A percentile compares a stretch with the other conserved stretches of the same genome.
phyloP scores from a whole-genome alignment of 2,329 filamentous ascomycete genomes.

The Aureobasidium mangrovei region DNA sequence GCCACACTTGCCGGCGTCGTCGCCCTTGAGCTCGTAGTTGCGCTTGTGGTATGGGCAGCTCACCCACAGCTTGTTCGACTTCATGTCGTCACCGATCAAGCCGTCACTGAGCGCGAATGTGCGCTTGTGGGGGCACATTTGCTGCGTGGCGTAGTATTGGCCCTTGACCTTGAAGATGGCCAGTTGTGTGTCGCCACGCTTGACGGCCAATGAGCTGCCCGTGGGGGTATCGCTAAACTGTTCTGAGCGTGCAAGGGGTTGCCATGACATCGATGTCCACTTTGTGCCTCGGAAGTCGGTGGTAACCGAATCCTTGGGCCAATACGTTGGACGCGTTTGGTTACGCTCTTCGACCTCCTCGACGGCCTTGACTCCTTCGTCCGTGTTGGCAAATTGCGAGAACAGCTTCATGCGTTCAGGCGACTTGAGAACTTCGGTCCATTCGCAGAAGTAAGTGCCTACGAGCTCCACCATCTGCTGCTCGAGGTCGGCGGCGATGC shows the following conservation, averaged over 20 bases:
- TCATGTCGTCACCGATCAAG: conserved; percentile 60
- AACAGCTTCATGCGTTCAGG: conserved; percentile 62
- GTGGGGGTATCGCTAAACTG: conserved; percentile 64
- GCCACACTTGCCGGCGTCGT: conserved; percentile 58
- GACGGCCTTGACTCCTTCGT: conserved; percentile 54
- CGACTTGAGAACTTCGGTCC: conserved; percentile 70
- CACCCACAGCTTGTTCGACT: conserved; percentile 64
- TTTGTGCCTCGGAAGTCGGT: conserved; percentile 63
- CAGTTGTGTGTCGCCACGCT: conserved; percentile 80
- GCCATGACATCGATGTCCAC: conserved; percentile 65
- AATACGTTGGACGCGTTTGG: conserved; percentile 67
- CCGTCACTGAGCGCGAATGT: conserved; percentile 85
- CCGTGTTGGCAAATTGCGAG: conserved; percentile 75
- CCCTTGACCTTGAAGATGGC: conserved; percentile 78
- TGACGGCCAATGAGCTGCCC: conserved; percentile 67
- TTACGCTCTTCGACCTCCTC: conserved; percentile 64
- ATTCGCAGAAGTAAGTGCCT: conserved; percentile 80
- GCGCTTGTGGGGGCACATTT: conserved; percentile 92
- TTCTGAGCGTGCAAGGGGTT: conserved; percentile 62
- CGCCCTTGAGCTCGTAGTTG: conserved; percentile 68
- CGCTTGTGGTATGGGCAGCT: conserved; percentile 85
- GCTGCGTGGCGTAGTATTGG: conserved; percentile 75
- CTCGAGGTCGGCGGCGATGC: conserved; percentile 76
- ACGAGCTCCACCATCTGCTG: conserved; percentile 82
- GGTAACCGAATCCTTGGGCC: conserved; percentile 58